phyloP scores from a whole-genome alignment of 2,329 filamentous ascomycete genomes.

The Knufia fluminis region DNA sequence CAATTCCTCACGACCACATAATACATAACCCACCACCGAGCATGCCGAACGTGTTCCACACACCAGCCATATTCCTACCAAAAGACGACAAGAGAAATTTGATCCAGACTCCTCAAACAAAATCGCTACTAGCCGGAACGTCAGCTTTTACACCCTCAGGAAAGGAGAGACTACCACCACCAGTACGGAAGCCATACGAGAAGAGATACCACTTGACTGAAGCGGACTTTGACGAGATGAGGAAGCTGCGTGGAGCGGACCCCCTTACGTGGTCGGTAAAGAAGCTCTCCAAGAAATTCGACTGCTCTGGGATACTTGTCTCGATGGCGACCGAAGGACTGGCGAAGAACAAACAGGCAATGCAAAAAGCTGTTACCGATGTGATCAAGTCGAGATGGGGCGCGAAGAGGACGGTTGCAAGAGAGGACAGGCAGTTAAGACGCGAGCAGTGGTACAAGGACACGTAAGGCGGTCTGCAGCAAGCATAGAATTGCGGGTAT shows the following conservation, averaged over 20 bases:
- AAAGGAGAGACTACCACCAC: constrained; percentile 34
- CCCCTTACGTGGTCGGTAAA: constrained; percentile 51
- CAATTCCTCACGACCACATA: constrained; percentile 43
- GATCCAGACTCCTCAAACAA: constrained; percentile 27
- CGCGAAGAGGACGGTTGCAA: constrained; percentile 47
- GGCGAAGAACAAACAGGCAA: constrained; percentile 39
- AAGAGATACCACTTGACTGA: constrained; percentile 54
- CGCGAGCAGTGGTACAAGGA: constrained; percentile 53
- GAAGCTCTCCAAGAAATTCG: constrained; percentile 53
- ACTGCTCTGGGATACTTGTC: constrained; percentile 54
- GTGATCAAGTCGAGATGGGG: constrained; percentile 54
- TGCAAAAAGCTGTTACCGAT: constrained; percentile 41
- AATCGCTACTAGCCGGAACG: constrained; percentile 22
- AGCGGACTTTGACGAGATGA: constrained; percentile 51
- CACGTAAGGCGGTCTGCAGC: constrained; percentile 31
- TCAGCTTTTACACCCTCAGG: constrained; percentile 20
- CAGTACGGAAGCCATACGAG: constrained; percentile 43
- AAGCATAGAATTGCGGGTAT: no score
- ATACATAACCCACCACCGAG: constrained; percentile 59
- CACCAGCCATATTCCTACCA: constrained; percentile 56
- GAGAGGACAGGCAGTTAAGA: constrained; percentile 51
- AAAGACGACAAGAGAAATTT: constrained; percentile 45
- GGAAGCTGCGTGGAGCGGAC: constrained; percentile 44
- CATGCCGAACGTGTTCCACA: constrained; percentile 54
- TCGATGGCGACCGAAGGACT: constrained; percentile 47